A percentile compares a stretch with the other conserved stretches of the same genome.
Evolutionary conservation across 257 asterid genomes (phyloP).

Genomic region (Rehmannia glutinosa): DNA sequence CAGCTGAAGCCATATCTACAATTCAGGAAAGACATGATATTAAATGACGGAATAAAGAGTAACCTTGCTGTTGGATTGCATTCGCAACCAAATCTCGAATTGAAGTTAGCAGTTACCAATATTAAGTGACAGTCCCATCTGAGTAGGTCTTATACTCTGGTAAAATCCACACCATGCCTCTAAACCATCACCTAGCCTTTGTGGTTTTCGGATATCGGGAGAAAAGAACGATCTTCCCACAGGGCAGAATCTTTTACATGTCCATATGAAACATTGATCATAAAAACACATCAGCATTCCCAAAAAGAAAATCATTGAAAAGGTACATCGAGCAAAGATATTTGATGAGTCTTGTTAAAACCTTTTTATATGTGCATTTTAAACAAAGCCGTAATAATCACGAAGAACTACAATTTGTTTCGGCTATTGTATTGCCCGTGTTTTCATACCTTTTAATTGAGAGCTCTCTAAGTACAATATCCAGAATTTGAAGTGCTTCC

Average conservation of each 20-base stretch:
- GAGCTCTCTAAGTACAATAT: slow-evolving; percentile 90
- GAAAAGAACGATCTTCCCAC: slow-evolving; percentile 96
- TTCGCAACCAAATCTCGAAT: background rate
- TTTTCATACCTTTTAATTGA: slow-evolving; percentile 60
- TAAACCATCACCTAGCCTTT: slow-evolving; percentile 88
- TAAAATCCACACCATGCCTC: slow-evolving; percentile 99
- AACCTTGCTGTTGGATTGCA: no score
- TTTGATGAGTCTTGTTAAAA: no score
- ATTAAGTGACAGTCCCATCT: slow-evolving; percentile 97
- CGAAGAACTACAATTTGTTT: background rate
- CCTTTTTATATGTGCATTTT: no score
- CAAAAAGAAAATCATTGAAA: background rate
- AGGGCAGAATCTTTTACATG: slow-evolving; percentile 66
- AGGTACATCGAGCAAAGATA: no score
- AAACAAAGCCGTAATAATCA: background rate
- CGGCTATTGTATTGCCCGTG: background rate
- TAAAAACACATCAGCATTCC: slow-evolving; percentile 4
- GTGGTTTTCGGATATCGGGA: slow-evolving; percentile 82
- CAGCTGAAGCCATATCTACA: slow-evolving; percentile 99
- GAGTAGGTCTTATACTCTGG: slow-evolving; percentile 97
- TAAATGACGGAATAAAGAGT: background rate
- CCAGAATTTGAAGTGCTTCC: slow-evolving; percentile 94
- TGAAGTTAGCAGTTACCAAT: slow-evolving; percentile 73
- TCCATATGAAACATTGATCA: background rate
- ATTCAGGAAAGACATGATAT: background rate